Conservation (phyloP, 352 stramenopile species). For the Phytopythium litorale region DNA sequence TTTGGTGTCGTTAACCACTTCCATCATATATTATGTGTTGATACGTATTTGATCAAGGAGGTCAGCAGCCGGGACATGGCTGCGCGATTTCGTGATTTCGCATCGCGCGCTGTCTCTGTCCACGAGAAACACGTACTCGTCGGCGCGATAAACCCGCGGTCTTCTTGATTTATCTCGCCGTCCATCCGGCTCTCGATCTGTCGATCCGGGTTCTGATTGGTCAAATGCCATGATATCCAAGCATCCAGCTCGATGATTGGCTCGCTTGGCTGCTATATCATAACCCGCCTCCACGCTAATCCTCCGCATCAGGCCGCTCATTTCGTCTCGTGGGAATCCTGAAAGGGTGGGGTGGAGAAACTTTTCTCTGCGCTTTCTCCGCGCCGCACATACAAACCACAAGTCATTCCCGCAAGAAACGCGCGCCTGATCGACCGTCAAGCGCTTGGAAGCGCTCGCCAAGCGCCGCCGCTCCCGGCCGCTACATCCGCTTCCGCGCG, state of each 20-base stretch:
- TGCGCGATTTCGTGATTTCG: background rate
- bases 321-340: background rate
- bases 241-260: background rate
- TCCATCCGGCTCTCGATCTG: background rate
- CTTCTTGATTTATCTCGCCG: background rate
- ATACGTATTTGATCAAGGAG: background rate
- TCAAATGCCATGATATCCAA: background rate
- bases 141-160: background rate
- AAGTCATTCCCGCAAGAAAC: background rate
- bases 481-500: background rate
- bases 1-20: no score
- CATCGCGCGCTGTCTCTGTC: background rate
- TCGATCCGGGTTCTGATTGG: background rate
- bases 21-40: no score
- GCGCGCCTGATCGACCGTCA: background rate
- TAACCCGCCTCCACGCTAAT: background rate
- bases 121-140: background rate
- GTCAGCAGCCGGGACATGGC: no score
- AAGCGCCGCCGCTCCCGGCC: background rate
- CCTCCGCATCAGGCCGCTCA: background rate
- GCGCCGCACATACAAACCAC: background rate
- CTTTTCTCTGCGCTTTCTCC: constrained; percentile 1
- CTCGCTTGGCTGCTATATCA: background rate
- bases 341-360: background rate
- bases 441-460: background rate